Evolutionary conservation across 1,284 basidiomycete species (phyloP).

Genomic region (Tylopilus sp.): DNA sequence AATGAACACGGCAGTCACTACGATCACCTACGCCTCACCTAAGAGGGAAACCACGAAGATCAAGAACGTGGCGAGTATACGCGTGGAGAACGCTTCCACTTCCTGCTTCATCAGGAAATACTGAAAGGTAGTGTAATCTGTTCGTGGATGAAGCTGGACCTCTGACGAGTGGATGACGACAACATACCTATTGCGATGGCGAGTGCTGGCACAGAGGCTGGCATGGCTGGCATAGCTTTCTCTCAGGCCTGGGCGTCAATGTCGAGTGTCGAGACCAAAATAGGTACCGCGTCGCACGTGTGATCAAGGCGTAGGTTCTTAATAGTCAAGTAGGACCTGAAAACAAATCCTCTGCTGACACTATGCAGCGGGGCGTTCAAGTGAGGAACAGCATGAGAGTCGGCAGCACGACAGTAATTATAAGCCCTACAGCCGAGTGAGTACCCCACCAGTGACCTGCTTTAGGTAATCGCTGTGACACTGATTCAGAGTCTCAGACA

Average conservation of each 20-base stretch:
- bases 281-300: no score
- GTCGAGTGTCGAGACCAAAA: no score
- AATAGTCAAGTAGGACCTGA: neutral
- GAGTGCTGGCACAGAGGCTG: no score
- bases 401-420: neutral
- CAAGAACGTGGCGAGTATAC: constrained; percentile 47
- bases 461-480: constrained; percentile 28
- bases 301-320: neutral
- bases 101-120: constrained; percentile 12
- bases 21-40: constrained; percentile 27
- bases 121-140: neutral
- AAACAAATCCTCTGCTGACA: neutral
- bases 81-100: constrained; percentile 13
- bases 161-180: neutral
- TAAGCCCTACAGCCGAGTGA: constrained; percentile 4
- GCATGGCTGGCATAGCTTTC: neutral
- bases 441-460: constrained; percentile 31
- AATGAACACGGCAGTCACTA: neutral
- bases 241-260: neutral
- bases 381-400: neutral
- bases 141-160: neutral
- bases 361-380: neutral
- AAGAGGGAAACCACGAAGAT: constrained; percentile 58
- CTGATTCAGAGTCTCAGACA: no score
- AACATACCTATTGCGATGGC: constrained; percentile 13